Percentiles rank a stretch among this genome's conserved stretches.
These are phyloP conservation scores for Pythium biforme DNA, from an alignment of 352 stramenopile genomes.

Conservation along the genomic window DNA sequence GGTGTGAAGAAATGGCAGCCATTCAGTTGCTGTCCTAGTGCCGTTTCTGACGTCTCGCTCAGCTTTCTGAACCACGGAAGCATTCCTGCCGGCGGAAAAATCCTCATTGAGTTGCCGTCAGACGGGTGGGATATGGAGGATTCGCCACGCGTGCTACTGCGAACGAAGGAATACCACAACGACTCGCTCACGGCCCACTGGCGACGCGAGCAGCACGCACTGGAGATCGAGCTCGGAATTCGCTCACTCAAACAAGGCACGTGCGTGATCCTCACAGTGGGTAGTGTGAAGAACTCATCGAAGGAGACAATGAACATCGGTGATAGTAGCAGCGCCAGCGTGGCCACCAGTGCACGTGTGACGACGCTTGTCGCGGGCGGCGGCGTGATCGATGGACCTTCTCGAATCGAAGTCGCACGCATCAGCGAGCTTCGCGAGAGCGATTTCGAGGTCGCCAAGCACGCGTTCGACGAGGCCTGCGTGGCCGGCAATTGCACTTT, in stretches of 20 bases:
- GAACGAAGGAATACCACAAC: conserved; percentile 35
- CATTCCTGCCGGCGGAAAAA: conserved; percentile 37
- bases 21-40: conserved; percentile 52
- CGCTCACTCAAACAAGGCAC: conserved; percentile 2
- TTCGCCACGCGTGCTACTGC: conserved; percentile 40
- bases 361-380: conserved; percentile 50
- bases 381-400: conserved; percentile 63
- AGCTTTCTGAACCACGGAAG: conserved; percentile 42
- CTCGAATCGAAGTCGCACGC: conserved; percentile 47
- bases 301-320: conserved; percentile 39
- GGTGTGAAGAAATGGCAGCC: conserved; percentile 51
- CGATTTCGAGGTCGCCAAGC: conserved; percentile 47
- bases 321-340: neutral
- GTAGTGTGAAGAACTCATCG: conserved; percentile 47
- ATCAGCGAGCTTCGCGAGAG: conserved; percentile 64
- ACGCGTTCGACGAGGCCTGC: conserved; percentile 28
- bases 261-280: conserved; percentile 39
- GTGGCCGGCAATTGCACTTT: conserved; percentile 7
- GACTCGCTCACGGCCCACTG: conserved; percentile 34
- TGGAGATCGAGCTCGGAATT: conserved; percentile 40
- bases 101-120: conserved; percentile 50
- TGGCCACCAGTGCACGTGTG: conserved; percentile 21
- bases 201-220: conserved; percentile 44
- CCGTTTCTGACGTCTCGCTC: conserved; percentile 55
- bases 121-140: conserved; percentile 65